Evolutionary conservation across 2,329 filamentous ascomycete genomes (phyloP), one percentile per base, ranked within the genome.

Genomic region (Epichloe hybrida): DNA sequence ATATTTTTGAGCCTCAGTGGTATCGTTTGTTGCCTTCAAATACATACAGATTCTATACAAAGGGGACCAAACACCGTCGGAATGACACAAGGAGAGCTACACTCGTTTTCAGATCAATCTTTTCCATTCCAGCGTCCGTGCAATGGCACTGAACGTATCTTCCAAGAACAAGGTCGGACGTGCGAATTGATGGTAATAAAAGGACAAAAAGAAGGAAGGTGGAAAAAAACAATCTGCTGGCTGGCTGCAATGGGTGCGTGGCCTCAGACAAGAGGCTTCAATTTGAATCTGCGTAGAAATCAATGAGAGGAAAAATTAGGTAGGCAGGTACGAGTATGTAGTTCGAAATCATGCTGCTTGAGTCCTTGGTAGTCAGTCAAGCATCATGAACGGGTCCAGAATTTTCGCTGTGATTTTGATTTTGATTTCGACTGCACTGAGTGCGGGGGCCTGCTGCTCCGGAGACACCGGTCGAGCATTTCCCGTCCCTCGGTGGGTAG

Each of bases 401-500:
- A 38, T 20, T 46, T 49, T 20, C 42, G 42, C 2, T 27, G 27
- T 31, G 27, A 11, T 31, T 31, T 27, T 2, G 41, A 5, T 23
- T 49, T 46, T n/a, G 15, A 4, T 20, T 52, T 52, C 8, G 46
- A 8, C 15, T 12, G 7, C 31, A 37, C 39, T 17, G 17, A 17
- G 23, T 34, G 37, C 13, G 41, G 36, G n/a, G 38, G 17, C 21
- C 36, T 42, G 15, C 21, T 46, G 41, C 15, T 21, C 35, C 52
- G 57, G 17, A 66, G 52, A 34, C 58, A 61, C 12, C 60, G 64
- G 52, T 67, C 61, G 9, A 69, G 59, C 48, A 64, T 60, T 46
- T 64, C 60, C 54, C 65, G 64, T 5, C 64, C 67, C 46, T 69
- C 64, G 23, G 64, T 56, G 20, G 67, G 67, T 5, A 69, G 58